Evolutionary conservation across 1,284 basidiomycete genomes (phyloP), one percentile per base, ranked within the genome.

Genomic region (Testicularia cyperi): DNA sequence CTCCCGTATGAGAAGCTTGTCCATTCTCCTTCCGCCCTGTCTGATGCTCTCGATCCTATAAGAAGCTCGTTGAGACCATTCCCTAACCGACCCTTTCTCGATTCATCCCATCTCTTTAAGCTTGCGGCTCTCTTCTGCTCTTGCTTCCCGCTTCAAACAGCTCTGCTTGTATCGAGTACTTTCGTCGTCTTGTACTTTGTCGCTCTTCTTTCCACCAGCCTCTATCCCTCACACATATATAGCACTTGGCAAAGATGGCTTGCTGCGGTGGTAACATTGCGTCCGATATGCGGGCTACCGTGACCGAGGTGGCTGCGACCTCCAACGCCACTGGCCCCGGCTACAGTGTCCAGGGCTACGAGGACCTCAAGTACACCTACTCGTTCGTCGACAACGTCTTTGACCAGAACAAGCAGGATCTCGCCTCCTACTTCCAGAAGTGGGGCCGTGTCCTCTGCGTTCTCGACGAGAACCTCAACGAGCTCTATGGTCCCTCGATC

Each of bases 381-480:
- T 77, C 77, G 57, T 79, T 78, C 63, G 72, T 75, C 37, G 75
- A 78, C 49, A 75, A 77, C 41, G 77, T 80, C 64, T 80, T 80
- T 46, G 75, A 77, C 65, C 43, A 74, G 55, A 46, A 72, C 39
- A 75, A 80, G 60, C 57, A 71, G 38, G 75, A 78, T 64, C 74
- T 80, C 37, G 75, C 75, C 21, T 61, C 72, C 22, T 77, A 78
- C 63, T 80, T 80, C 73, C 68, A 77, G 62, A 72, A 77, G 65
- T 80, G 79, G 79, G 68, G 68, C 23, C 62, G 79, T 44, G 78
- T 79, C 27, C 68, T 80, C 45, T 74, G 78, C 41, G 71, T 80
- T 40, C 78, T 79, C 36, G 79, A 80, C 70, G 75, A 74, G 31
- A 78, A 65, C 46, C 65, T 77, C 22, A 56, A 74, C 54, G 61